These are phyloP conservation scores for Blastomyces percursus DNA, from an alignment of 2,329 filamentous ascomycete species.

Conservation along the genomic window DNA sequence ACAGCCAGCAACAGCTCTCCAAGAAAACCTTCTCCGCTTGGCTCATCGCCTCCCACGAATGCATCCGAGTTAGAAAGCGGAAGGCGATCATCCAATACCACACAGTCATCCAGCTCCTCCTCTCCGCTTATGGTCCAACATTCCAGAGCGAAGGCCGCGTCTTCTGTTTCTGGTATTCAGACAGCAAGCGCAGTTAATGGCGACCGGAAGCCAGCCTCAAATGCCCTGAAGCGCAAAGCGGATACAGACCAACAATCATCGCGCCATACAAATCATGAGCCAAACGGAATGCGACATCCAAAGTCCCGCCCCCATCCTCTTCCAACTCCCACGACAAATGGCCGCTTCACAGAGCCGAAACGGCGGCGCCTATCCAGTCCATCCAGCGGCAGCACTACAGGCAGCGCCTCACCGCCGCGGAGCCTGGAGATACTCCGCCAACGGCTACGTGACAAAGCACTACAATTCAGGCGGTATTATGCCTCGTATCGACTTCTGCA, in stretches of 20 bases:
- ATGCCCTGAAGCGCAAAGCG: conserved; percentile 34
- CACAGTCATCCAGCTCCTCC: conserved; percentile 36
- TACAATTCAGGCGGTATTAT: conserved; percentile 47
- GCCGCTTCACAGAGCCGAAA: conserved; percentile 32
- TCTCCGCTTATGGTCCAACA: conserved; percentile 35
- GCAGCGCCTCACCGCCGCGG: conserved; percentile 26
- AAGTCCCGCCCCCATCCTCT: conserved; percentile 17
- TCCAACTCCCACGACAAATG: conserved; percentile 20
- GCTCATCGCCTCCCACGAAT: conserved; percentile 50
- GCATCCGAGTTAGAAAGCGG: conserved; percentile 46
- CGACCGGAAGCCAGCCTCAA: conserved; percentile 21
- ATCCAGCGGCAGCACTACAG: conserved; percentile 28
- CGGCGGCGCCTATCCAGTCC: conserved; percentile 28
- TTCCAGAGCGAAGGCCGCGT: conserved; percentile 19
- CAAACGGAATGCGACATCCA: background rate
- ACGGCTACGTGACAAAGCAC: conserved; percentile 31
- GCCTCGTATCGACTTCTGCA: conserved; percentile 48
- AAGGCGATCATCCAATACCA: conserved; percentile 31
- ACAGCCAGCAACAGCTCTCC: conserved; percentile 40
- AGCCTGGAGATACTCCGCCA: conserved; percentile 28
- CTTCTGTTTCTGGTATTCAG: conserved; percentile 16
- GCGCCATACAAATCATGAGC: background rate
- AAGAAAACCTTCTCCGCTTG: conserved; percentile 51
- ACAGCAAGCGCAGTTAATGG: conserved; percentile 20
- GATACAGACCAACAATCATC: conserved; percentile 19